These are phyloP conservation scores for Epichloe glyceriae DNA, from an alignment of 2,329 filamentous ascomycete species.

Conservation along the genomic window DNA sequence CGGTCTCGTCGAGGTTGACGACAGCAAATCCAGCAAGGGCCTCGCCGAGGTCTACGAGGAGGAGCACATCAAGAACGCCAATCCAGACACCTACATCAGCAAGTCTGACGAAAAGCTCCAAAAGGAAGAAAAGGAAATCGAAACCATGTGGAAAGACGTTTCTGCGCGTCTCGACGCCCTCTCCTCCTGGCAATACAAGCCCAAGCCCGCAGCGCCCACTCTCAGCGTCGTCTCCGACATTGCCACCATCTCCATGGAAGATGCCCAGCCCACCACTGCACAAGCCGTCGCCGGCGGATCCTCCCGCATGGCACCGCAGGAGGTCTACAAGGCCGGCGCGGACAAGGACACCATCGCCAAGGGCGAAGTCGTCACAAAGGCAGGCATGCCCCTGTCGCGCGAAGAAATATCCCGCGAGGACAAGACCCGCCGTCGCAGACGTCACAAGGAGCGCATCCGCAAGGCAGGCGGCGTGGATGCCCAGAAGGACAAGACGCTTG, in stretches of 20 bases:
- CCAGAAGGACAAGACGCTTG: constrained; percentile 20
- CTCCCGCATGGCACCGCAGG: constrained; percentile 81
- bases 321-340: constrained; percentile 76
- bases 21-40: constrained; percentile 74
- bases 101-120: constrained; percentile 69
- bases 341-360: constrained; percentile 49
- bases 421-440: constrained; percentile 59
- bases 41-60: constrained; percentile 91
- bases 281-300: constrained; percentile 55
- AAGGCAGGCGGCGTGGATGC: constrained; percentile 43
- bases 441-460: constrained; percentile 74
- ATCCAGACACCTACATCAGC: constrained; percentile 69
- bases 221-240: constrained; percentile 83
- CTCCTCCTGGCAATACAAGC: constrained; percentile 90
- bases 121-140: constrained; percentile 73
- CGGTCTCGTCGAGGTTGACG: constrained; percentile 69
- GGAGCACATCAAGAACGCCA: constrained; percentile 66
- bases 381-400: constrained; percentile 61
- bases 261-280: constrained; percentile 76
- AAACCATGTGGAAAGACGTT: constrained; percentile 70
- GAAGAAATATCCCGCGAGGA: constrained; percentile 86
- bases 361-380: constrained; percentile 66
- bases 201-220: constrained; percentile 67
- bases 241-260: constrained; percentile 87
- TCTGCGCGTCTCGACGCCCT: constrained; percentile 73